These are phyloP conservation scores for Leccinum solheimii DNA, from an alignment of 1,284 basidiomycete genomes.

Conservation along the genomic window DNA sequence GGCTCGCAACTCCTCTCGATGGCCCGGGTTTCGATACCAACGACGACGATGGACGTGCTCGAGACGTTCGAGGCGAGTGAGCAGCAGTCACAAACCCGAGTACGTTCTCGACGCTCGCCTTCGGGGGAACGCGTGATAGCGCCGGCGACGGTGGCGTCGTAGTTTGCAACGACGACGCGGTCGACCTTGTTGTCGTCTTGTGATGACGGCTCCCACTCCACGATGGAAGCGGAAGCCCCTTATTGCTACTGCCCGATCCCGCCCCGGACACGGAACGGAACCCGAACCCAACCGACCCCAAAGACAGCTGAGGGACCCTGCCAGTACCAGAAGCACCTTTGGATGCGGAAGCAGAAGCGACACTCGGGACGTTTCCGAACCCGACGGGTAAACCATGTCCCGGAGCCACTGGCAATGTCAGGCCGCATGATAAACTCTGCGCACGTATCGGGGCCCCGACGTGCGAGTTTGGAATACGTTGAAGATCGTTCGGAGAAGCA, in stretches of 20 bases:
- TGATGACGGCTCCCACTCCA: neutral
- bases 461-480: neutral
- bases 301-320: neutral
- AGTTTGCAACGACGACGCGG: neutral
- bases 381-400: neutral
- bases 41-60: neutral
- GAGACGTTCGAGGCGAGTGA: neutral
- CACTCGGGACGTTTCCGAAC: neutral
- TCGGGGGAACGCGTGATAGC: neutral
- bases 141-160: neutral
- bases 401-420: neutral
- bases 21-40: neutral
- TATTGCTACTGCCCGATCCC: neutral
- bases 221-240: neutral
- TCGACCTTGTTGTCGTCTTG: neutral
- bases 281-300: neutral
- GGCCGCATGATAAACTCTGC: slow-evolving; percentile 13
- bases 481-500: slow-evolving; percentile 31
- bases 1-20: neutral
- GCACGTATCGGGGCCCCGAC: slow-evolving; percentile 6
- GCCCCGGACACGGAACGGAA: neutral
- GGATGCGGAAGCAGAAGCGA: neutral
- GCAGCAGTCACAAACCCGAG: neutral
- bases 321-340: neutral
- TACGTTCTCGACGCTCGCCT: neutral